Evolutionary conservation across 2,329 filamentous ascomycete genomes (phyloP), one percentile per base, ranked within the genome.

Genomic region (Incumbomyces lentus): DNA sequence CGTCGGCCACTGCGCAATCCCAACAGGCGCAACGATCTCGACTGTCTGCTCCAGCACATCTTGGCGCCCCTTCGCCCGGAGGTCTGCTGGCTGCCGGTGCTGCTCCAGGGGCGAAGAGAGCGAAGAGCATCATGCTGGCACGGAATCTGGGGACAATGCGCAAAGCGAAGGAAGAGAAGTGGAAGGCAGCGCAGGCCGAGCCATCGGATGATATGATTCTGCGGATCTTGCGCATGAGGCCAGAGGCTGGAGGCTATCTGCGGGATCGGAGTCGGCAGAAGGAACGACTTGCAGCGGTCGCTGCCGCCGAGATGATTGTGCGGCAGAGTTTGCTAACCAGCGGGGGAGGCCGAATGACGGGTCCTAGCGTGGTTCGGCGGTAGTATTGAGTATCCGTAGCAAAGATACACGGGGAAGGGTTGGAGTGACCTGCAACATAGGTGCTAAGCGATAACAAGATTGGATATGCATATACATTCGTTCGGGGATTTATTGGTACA

Each of bases 151-250:
- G 92, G 38, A 96, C 92, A 6, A 96, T 98, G 88, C 83, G 81
- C 57, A 86, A 90, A 61, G 88, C 86, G 34, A 96, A 96, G 66
- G 88, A 95, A 63, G 90, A 95, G 66, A 95, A 94, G 70, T 76
- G 92, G 53, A 88, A 89, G 58, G 90, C 96, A 63, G 87, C 88
- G 1, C 92, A 98, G 62, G 90, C 92, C 1, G 92, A 96, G 62
- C 90, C 92, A 1, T 95, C 84, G 62, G 92, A 98, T 64, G 92
- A 98, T 62, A 96, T 96, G 85, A 96, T 98, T 55, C 66, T 98
- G 58, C 77, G 92, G 16, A 98, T 98, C 54, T 67, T 98, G 55
- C 77, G 92, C 43, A 98, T 98, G 92, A 75, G 92, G 39, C 87
- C 88, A 2, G 92, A 96, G 68, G 92, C 92, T 2, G 76, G 81